Conservation (phyloP, 192 early-diverging fungal species). For the Rhizoclosmatium globosum region DNA sequence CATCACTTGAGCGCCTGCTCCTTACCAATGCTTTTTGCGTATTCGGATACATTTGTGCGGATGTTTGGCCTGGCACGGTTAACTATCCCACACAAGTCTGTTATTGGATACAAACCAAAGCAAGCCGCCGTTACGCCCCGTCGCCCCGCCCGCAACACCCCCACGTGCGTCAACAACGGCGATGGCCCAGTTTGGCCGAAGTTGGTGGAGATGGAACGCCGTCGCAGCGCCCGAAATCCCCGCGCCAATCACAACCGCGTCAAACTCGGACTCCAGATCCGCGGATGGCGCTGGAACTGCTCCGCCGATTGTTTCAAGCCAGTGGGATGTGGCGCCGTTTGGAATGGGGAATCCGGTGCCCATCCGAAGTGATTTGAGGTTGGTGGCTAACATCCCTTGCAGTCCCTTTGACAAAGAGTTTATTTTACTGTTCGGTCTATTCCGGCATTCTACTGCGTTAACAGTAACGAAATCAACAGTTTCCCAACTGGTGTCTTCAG, state of each 20-base stretch:
- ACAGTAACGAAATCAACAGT: conserved; percentile 6
- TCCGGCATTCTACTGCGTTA: neutral
- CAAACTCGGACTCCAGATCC: too few species aligned
- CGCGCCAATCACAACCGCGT: conserved; percentile 11
- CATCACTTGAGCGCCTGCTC: neutral
- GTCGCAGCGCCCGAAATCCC: conserved; percentile 16
- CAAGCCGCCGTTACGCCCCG: conserved; percentile 65
- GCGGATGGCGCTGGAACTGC: neutral
- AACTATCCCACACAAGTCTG: too few species aligned
- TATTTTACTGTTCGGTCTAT: too few species aligned
- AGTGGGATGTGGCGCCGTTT: neutral
- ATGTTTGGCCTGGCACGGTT: neutral
- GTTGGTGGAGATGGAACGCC: conserved; percentile 2
- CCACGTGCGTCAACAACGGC: conserved; percentile 32
- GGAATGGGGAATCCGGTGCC: neutral
- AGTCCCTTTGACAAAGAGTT: too few species aligned
- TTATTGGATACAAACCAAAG: too few species aligned
- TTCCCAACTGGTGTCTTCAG: conserved; percentile 26
- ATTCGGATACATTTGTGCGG: neutral
- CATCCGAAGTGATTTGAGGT: too few species aligned
- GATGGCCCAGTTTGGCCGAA: neutral
- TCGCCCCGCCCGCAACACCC: conserved; percentile 53
- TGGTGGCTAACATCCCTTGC: too few species aligned
- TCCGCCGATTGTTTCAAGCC: conserved; percentile 9
- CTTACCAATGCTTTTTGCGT: conserved; percentile 21